Evolutionary conservation across 768 basidiomycete species (phyloP), one percentile per base, ranked within the genome.

Genomic region (Boletus tomentosulus): DNA sequence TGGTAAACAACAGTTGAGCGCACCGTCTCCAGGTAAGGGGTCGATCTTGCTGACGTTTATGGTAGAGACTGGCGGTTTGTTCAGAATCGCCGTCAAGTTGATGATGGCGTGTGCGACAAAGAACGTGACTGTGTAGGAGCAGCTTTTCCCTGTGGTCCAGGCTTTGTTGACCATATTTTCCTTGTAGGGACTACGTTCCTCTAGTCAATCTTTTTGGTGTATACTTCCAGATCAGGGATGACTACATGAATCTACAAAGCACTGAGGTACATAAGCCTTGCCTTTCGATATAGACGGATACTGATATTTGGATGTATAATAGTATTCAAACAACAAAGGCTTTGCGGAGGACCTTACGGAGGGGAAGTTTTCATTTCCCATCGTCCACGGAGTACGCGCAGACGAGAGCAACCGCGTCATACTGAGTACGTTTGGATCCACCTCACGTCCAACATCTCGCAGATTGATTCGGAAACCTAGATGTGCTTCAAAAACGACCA

Each of bases 221-320:
- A n/a, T 89, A 85, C 63, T 97, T 93, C 69, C 96, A 98, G 67
- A 95, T 98, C 60, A 75, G 94, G n/a, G 96, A 98, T 62, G 96
- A 98, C 68, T 89, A 94, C 44, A 92, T 96, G 89, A 98, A 98
- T 62, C 73, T 98, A 25, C 86, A 95, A 63, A 92, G 89, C 46
- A 79, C 81, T 16, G 84, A 94, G 77, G 93, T 92, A 61, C n/a
- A 16, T 41, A 33, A 11, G 4, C 9, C 3, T 22, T 16, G 19
- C 6, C 19, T 2, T 24, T n/a, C 9, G 15, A 30, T 28, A 13
- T n/a, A 2, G 10, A 34, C 9, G 3, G 34, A 25, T 25, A 3
- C 39, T 55, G 13, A 59, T 38, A 3, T 4, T n/a, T n/a, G n/a
- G 22, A 25, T 28, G 4, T n/a, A 4, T 22, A 33, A 16, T 16